phyloP scores from a whole-genome alignment of 2,329 filamentous ascomycete species.

The Claviceps arundinis region DNA sequence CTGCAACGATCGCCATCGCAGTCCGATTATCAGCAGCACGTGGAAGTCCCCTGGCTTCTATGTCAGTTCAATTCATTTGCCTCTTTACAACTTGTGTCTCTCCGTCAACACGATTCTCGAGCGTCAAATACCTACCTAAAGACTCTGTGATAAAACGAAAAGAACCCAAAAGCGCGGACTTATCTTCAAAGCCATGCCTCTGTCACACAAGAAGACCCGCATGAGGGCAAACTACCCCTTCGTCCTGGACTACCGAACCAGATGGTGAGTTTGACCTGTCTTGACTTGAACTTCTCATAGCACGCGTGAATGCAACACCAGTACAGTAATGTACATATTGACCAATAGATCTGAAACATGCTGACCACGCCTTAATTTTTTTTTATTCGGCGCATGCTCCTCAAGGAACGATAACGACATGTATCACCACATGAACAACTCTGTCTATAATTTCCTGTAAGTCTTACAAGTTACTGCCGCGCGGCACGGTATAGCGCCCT shows the following conservation, averaged over 20 bases:
- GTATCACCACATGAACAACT: conserved; percentile 90
- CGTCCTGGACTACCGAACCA: conserved; percentile 67
- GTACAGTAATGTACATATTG: too few relatives aligned
- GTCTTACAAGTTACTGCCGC: conserved; percentile 7
- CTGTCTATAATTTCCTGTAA: conserved; percentile 67
- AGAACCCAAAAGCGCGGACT: too few relatives aligned
- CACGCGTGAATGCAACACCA: too few relatives aligned
- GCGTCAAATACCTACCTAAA: too few relatives aligned
- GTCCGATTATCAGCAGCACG: too few relatives aligned
- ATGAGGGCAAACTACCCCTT: conserved; percentile 63
- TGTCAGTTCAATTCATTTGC: too few relatives aligned
- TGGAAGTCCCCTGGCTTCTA: too few relatives aligned
- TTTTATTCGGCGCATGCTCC: background rate
- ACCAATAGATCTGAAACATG: background rate
- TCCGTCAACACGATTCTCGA: too few relatives aligned
- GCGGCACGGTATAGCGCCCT: background rate
- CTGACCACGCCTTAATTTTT: background rate
- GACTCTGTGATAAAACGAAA: too few relatives aligned
- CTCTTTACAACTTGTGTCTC: too few relatives aligned
- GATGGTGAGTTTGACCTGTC: conserved; percentile 48
- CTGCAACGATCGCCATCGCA: too few relatives aligned
- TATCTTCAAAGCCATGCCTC: background rate
- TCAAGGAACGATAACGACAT: conserved; percentile 82
- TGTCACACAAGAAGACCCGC: conserved; percentile 36
- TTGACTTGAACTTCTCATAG: too few relatives aligned